Conservation (phyloP, 2,329 filamentous ascomycete species). For the Colletotrichum zoysiae region DNA sequence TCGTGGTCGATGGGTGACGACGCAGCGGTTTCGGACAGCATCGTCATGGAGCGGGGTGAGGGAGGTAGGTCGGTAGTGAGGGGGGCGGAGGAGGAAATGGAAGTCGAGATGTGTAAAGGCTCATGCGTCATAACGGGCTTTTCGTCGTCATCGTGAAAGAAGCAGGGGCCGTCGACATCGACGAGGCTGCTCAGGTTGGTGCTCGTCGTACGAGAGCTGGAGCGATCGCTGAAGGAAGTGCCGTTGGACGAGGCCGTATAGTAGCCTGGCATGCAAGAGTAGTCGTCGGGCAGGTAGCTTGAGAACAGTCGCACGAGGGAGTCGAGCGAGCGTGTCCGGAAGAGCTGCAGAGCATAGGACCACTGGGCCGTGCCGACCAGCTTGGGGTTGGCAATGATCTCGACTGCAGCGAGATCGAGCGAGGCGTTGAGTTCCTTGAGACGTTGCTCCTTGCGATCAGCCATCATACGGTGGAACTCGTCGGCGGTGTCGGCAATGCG, state of each 20-base stretch:
- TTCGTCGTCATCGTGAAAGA: constrained; percentile 59
- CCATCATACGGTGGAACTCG: constrained; percentile 68
- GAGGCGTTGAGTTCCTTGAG: constrained; percentile 67
- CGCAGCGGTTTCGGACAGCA: constrained; percentile 58
- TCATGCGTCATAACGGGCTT: constrained; percentile 60
- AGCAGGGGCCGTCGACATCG: constrained; percentile 50
- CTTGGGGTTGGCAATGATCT: constrained; percentile 71
- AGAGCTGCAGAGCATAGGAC: constrained; percentile 69
- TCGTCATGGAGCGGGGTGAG: constrained; percentile 65
- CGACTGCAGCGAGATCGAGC: constrained; percentile 69
- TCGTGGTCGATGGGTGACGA: constrained; percentile 53
- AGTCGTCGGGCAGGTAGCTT: constrained; percentile 67
- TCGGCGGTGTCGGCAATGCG: constrained; percentile 61
- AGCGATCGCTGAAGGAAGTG: constrained; percentile 55
- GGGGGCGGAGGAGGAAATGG: constrained; percentile 44
- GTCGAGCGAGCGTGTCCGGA: constrained; percentile 70
- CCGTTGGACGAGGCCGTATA: constrained; percentile 49
- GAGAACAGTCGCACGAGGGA: constrained; percentile 71
- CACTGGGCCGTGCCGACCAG: constrained; percentile 71
- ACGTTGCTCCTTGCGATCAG: constrained; percentile 66
- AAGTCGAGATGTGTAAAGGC: constrained; percentile 52
- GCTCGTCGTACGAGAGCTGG: constrained; percentile 53
- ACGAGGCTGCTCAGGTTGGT: constrained; percentile 56
- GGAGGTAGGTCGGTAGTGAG: constrained; percentile 53
- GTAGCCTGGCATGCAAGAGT: constrained; percentile 56